Base-by-base conservation (phyloP, 768 basidiomycete genomes). In the Boletus patriciae region DNA sequence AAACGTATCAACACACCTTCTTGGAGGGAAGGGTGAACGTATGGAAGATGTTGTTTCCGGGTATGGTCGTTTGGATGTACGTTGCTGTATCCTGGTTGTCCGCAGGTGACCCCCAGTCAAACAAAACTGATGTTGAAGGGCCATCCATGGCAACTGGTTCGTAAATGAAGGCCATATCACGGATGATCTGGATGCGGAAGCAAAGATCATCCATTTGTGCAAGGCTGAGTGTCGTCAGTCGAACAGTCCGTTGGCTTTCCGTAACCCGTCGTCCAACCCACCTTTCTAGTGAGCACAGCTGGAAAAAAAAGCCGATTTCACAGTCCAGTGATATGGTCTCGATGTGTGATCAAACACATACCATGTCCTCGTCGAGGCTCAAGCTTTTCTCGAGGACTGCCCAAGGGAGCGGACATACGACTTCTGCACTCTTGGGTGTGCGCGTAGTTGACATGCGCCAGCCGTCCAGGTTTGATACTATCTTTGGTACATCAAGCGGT, bases 91-190 rank as follows among this genome's bases (percentile, higher is more conserved):
- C 64, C 37, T 68, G 62, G 42, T 80, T 80, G 29, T 66, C 71
- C 16, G 62, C 49, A 9, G 55, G 54, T 6, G 66, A 66, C 19
- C 80, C 79, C 83, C 84, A 87, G 58, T 84, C 83, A 41, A 86
- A 72, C 25, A 85, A 57, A 59, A 80, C 77, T 6, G 80, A 76
- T 3, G 62, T 67, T 4, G 62, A 62, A 10, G 74, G 70, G 1
- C 72, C 76, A 49, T 87, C 85, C 40, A 85, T 72, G 25, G 82
- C 72, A 33, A 85, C 71, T 0, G 86, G 86, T 55, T 83, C 80
- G 47, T 81, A 77, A 10, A 85, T 40, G 57, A 85, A 86, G 0
- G 78, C 82, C 60, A 79, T 64, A 10, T 75, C 58, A 3, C 51
- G 52, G 9, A 70, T 56, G 12, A 78, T 75, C 48, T 77, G 73